Conservation (phyloP, 805 yeast genomes). For the Tetrapisispora nanseiensis region DNA sequence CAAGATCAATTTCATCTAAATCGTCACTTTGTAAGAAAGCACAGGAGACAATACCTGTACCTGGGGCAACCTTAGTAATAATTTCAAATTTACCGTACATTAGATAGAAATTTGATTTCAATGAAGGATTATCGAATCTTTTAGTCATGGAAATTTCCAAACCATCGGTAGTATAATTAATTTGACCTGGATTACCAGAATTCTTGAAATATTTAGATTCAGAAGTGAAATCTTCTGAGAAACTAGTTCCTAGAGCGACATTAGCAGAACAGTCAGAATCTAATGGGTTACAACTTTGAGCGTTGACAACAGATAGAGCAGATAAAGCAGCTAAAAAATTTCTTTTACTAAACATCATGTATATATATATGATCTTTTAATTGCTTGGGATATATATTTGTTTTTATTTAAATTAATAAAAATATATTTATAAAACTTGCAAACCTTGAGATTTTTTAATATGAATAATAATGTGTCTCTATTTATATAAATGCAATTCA, state of each 20-base stretch:
- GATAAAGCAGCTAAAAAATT: not conserved
- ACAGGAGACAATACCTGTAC: constrained; percentile 71
- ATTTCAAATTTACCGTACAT: constrained; percentile 85
- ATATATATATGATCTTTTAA: too few species aligned
- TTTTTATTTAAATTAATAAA: too few species aligned
- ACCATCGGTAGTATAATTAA: constrained; percentile 48
- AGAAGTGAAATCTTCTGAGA: constrained; percentile 42
- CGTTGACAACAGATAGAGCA: constrained; percentile 1
- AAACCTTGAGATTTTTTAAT: too few species aligned
- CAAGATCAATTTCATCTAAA: constrained; percentile 81
- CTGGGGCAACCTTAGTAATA: constrained; percentile 59
- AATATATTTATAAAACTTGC: too few species aligned
- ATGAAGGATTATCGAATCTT: constrained; percentile 67
- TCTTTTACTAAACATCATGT: constrained; percentile 1
- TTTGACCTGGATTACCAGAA: constrained; percentile 34
- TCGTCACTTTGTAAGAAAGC: constrained; percentile 77
- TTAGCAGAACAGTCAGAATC: constrained; percentile 36
- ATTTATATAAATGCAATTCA: too few species aligned
- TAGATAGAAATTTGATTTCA: constrained; percentile 68
- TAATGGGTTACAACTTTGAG: constrained; percentile 38
- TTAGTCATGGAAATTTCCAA: constrained; percentile 47
- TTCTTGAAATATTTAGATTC: constrained; percentile 36
- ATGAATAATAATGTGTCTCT: too few species aligned
- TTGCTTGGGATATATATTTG: too few species aligned
- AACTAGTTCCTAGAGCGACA: constrained; percentile 52